Evolutionary conservation across 202 grass and related monocot species (phyloP).

Genomic region (Elaeis oleifera): DNA sequence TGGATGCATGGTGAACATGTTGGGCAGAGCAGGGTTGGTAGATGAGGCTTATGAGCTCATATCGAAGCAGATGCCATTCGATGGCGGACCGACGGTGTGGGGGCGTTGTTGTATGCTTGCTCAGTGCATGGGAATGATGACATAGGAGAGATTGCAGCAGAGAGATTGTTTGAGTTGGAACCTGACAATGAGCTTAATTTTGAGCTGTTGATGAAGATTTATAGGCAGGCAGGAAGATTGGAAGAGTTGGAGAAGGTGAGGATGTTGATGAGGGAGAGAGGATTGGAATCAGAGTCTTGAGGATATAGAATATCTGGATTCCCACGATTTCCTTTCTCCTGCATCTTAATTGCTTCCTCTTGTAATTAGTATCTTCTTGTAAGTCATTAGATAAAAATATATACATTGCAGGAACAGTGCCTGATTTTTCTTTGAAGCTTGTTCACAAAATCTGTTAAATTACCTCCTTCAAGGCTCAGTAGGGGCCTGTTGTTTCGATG

Average conservation of each 20-base stretch:
- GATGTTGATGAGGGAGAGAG: slow-evolving; percentile 36
- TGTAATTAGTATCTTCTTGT: too few species aligned
- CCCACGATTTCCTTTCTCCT: too few species aligned
- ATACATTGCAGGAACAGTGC: too few species aligned
- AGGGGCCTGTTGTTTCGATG: too few species aligned
- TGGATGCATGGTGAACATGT: slow-evolving; percentile 46
- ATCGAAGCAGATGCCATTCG: slow-evolving; percentile 17
- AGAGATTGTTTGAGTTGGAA: slow-evolving; percentile 43
- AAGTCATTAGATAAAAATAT: too few species aligned
- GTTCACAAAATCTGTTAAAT: too few species aligned
- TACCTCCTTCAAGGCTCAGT: too few species aligned
- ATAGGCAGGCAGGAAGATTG: slow-evolving; percentile 16
- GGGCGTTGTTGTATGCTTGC: slow-evolving; percentile 33
- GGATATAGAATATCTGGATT: too few species aligned
- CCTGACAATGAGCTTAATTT: slow-evolving; percentile 36
- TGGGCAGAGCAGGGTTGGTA: slow-evolving; percentile 36
- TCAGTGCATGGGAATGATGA: slow-evolving; percentile 24
- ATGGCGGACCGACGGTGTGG: slow-evolving; percentile 27
- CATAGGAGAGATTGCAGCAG: slow-evolving; percentile 11
- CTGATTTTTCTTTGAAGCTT: too few species aligned
- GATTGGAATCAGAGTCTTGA: slow-evolving; percentile 13
- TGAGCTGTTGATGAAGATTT: slow-evolving; percentile 28
- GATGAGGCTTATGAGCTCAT: slow-evolving; percentile 37
- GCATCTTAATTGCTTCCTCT: too few species aligned
- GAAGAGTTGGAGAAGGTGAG: slow-evolving; percentile 31